phyloP scores from a whole-genome alignment of 495 filamentous ascomycete genomes.

The Daldinia concentrica region DNA sequence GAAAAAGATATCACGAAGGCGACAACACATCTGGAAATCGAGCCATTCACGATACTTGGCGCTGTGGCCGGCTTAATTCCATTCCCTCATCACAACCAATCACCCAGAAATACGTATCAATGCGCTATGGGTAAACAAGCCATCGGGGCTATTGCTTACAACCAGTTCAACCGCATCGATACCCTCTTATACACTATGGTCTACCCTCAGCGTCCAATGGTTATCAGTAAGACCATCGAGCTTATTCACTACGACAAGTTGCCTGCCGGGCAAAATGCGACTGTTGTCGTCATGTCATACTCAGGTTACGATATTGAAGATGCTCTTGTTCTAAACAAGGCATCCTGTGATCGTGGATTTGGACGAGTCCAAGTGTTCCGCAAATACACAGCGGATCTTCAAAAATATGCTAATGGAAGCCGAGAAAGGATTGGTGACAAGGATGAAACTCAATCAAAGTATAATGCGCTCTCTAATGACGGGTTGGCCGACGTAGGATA shows the following conservation, averaged over 20 bases:
- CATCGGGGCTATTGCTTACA: constrained; percentile 96
- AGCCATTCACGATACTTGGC: constrained; percentile 97
- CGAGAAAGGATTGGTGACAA: constrained; percentile 76
- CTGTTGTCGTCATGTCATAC: constrained; percentile 98
- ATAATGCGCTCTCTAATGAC: constrained; percentile 76
- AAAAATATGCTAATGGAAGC: constrained; percentile 81
- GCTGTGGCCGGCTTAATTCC: constrained; percentile 97
- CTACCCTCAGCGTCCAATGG: constrained; percentile 97
- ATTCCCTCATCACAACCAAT: constrained; percentile 99
- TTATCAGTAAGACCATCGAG: constrained; percentile 95
- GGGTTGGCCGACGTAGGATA: constrained; percentile 86
- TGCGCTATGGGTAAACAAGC: constrained; percentile 99
- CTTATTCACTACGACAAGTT: constrained; percentile 97
- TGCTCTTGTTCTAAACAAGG: constrained; percentile 95
- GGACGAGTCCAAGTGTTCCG: constrained; percentile 96
- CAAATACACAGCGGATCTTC: constrained; percentile 80
- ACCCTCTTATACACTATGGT: constrained; percentile 95
- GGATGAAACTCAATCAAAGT: constrained; percentile 72
- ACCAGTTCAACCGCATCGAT: constrained; percentile 95
- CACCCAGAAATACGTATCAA: constrained; percentile 98
- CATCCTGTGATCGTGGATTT: constrained; percentile 91
- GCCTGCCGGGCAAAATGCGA: constrained; percentile 95
- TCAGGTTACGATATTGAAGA: constrained; percentile 99
- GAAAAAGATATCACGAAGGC: constrained; percentile 80
- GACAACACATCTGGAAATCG: constrained; percentile 95